Percentiles rank a stretch among this genome's conserved stretches.
These are phyloP conservation scores for Ceratocystis variospora DNA, from an alignment of 2,329 filamentous ascomycete genomes.

Conservation along the genomic window DNA sequence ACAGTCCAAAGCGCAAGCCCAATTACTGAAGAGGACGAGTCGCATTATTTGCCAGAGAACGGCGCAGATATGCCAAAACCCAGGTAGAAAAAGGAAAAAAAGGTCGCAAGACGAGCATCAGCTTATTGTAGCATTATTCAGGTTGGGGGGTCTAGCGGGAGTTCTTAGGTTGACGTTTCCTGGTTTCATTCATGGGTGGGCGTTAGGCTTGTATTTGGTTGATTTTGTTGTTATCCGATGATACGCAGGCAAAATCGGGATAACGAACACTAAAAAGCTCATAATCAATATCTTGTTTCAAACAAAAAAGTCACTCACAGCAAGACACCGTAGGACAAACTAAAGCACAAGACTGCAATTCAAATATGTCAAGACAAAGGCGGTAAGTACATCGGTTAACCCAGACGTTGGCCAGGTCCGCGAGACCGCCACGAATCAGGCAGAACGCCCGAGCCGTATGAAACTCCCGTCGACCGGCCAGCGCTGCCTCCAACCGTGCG, in stretches of 20 bases:
- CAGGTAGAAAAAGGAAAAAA: not conserved
- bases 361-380: not conserved
- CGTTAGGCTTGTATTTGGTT: not conserved
- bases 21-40: conserved; percentile 21
- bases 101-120: not conserved
- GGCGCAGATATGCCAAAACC: not conserved
- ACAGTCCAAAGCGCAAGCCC: conserved; percentile 25
- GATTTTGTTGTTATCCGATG: not conserved
- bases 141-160: not conserved
- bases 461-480: conserved; percentile 12
- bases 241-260: not conserved
- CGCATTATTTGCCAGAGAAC: not conserved
- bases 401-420: conserved; percentile 49
- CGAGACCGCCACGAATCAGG: conserved; percentile 51
- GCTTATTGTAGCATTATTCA: not conserved
- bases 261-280: not conserved
- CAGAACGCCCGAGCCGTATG: conserved; percentile 32
- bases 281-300: too few species aligned
- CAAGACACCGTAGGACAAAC: not conserved
- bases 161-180: not conserved
- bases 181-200: not conserved
- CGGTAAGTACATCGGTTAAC: conserved; percentile 26
- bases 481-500: conserved; percentile 5
- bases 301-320: not conserved
- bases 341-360: not conserved